These are phyloP conservation scores for Daldinia grandis DNA, from an alignment of 495 filamentous ascomycete genomes.

Conservation along the genomic window DNA sequence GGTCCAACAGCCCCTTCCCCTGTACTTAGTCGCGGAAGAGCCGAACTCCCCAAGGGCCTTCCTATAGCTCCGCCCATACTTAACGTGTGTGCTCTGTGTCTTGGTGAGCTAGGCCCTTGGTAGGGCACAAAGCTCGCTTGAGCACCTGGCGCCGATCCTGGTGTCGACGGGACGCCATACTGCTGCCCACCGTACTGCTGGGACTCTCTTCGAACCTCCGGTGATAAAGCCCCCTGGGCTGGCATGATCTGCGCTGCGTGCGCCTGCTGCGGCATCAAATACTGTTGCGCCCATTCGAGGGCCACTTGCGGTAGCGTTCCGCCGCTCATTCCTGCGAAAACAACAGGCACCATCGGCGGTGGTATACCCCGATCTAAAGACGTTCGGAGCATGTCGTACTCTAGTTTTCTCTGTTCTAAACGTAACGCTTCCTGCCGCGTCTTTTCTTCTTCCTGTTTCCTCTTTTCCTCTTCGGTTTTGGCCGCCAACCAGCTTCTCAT, in stretches of 20 bases:
- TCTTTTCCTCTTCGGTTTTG: slow-evolving; percentile 84
- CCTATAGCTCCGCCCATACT: slow-evolving; percentile 48
- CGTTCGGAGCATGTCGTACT: slow-evolving; percentile 84
- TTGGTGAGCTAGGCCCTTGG: slow-evolving; percentile 52
- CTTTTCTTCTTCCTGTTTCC: slow-evolving; percentile 87
- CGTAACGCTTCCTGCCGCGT: slow-evolving; percentile 80
- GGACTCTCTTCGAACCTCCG: slow-evolving; percentile 57
- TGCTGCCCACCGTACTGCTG: slow-evolving; percentile 50
- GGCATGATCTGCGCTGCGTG: slow-evolving; percentile 63
- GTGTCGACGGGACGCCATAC: slow-evolving; percentile 57
- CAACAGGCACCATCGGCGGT: slow-evolving; percentile 84
- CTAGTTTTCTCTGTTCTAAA: slow-evolving; percentile 83
- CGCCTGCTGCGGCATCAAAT: slow-evolving; percentile 62
- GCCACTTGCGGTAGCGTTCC: slow-evolving; percentile 63
- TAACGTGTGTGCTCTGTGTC: slow-evolving; percentile 50
- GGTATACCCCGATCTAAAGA: slow-evolving; percentile 83
- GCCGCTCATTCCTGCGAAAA: slow-evolving; percentile 85
- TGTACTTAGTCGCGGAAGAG: slow-evolving; percentile 45
- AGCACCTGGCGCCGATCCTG: slow-evolving; percentile 53
- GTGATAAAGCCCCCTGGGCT: slow-evolving; percentile 57
- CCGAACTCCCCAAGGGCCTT: slow-evolving; percentile 42
- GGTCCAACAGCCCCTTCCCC: slow-evolving; percentile 36
- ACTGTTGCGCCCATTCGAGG: slow-evolving; percentile 80
- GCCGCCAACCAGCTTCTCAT: slow-evolving; percentile 84
- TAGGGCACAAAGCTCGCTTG: slow-evolving; percentile 48